Percentiles rank a stretch among this genome's conserved stretches.
phyloP scores from a whole-genome alignment of 2,329 filamentous ascomycete genomes.

The Fusarium sublunatum region DNA sequence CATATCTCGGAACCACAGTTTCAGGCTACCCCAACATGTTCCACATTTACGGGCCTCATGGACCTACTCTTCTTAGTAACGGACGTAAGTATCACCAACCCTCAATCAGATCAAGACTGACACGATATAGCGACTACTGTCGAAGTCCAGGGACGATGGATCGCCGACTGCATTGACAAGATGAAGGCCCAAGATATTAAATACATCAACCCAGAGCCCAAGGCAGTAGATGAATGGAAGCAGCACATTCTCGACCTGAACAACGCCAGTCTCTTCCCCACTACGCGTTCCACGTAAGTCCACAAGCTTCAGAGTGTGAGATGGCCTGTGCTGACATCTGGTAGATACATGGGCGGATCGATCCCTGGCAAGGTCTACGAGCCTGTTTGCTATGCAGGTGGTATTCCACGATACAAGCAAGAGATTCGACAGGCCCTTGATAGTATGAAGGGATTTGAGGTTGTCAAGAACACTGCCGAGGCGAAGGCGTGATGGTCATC shows the following conservation, averaged over 20 bases:
- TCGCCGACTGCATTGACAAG: slow-evolving; percentile 61
- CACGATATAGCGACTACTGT: slow-evolving; percentile 54
- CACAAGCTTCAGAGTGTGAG: rapidly evolving
- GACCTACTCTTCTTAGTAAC: slow-evolving; percentile 66
- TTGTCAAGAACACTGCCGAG: slow-evolving; percentile 25
- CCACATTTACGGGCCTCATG: slow-evolving; percentile 66
- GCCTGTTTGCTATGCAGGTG: slow-evolving; percentile 61
- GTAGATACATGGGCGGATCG: slow-evolving; percentile 67
- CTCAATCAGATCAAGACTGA: neutral
- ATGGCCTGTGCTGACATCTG: slow-evolving; percentile 27
- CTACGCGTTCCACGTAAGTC: slow-evolving; percentile 46
- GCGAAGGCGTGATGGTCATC: neutral
- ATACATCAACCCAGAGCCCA: slow-evolving; percentile 61
- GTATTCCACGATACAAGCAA: slow-evolving; percentile 51
- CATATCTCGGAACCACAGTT: slow-evolving; percentile 59
- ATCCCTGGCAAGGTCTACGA: slow-evolving; percentile 66
- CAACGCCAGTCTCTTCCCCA: slow-evolving; percentile 61
- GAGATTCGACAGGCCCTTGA: slow-evolving; percentile 41
- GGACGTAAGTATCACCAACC: slow-evolving; percentile 50
- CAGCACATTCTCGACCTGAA: slow-evolving; percentile 59
- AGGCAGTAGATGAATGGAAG: slow-evolving; percentile 62
- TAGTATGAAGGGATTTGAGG: slow-evolving; percentile 34
- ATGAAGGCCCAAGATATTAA: slow-evolving; percentile 59
- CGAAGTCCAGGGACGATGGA: slow-evolving; percentile 68
- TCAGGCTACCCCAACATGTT: slow-evolving; percentile 63